Base-by-base conservation (phyloP, 352 stramenopile species). In the Thalassiosira mediterranea region DNA sequence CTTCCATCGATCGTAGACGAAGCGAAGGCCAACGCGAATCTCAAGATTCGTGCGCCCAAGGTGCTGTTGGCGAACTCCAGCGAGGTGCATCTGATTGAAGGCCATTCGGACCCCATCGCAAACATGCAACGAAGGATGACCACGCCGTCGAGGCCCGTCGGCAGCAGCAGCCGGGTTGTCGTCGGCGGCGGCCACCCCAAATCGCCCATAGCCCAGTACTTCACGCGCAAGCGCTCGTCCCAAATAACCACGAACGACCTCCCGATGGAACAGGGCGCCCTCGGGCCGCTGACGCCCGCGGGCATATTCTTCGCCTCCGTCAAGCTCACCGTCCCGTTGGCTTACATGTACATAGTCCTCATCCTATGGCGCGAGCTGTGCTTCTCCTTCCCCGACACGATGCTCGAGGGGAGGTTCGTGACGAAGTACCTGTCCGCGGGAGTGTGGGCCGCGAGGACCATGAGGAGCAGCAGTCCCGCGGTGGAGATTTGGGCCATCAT, bases 401-500 rank as follows among this genome's bases (percentile, higher is more conserved):
- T 91, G 26, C 31, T 72, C 40, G 79, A 58, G n/a, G 71, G 44
- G 52, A 34, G 47, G 52, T 91, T 65, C 51, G 88, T 81, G 51
- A 61, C 49, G 44, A 25, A 57, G 0, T 90, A 89, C 59, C 44
- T 88, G 5, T 81, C 82, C 0, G 54, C 74, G 10, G 44, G 88
- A 17, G 66, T 76, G 17, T 76, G 57, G 53, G 54, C 86, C 23
- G 77, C 82, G 1, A 52, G 64, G 32, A 67, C 48, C 7, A 85
- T 91, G 78, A 76, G 76, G 25, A 62, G 71, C 23, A 73, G 53
- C 26, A 78, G 69, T 17, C 40, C 67, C 1, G 23, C 67, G 1
- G 72, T 93, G 21, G 85, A 91, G 63, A 28, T 80, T 0, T 91
- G 85, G 88, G 87, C 79, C 61, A 40, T 87, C 8, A 77, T 93